Conservation (phyloP, 768 basidiomycete genomes). For the Suillus fuscotomentosus region DNA sequence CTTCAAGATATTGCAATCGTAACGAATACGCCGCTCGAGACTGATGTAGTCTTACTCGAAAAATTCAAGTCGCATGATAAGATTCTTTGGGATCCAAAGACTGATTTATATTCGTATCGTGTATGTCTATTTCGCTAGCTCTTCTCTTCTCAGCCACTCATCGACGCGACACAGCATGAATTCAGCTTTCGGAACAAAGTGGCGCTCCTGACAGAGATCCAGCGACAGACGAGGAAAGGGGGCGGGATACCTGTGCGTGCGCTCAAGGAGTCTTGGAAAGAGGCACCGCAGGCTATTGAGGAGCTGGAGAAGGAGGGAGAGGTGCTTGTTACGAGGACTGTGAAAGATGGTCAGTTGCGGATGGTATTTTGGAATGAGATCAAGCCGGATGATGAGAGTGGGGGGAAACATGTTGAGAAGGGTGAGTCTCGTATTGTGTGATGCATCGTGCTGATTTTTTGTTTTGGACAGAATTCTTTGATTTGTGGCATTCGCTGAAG, state of each 20-base stretch:
- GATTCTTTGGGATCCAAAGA: conserved; percentile 78
- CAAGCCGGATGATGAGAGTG: conserved; percentile 69
- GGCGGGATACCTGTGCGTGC: conserved; percentile 82
- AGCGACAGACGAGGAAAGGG: conserved; percentile 79
- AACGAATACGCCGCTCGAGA: conserved; percentile 74
- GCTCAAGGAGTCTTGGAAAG: conserved; percentile 90
- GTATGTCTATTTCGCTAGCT: conserved; percentile 37
- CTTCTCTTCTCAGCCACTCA: background rate
- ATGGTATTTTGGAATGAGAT: conserved; percentile 93
- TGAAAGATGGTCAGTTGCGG: conserved; percentile 77
- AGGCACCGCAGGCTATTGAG: conserved; percentile 79
- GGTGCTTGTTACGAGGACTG: conserved; percentile 81
- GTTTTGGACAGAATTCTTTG: conserved; percentile 66
- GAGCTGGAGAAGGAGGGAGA: conserved; percentile 90
- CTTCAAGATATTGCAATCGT: conserved; percentile 85
- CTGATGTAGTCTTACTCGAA: conserved; percentile 68
- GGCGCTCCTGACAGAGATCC: conserved; percentile 81
- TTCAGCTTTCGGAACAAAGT: conserved; percentile 84
- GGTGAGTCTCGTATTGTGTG: conserved; percentile 41
- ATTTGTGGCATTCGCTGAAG: conserved; percentile 82
- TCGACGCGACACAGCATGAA: conserved; percentile 58
- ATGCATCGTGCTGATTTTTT: conserved; percentile 9
- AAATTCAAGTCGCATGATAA: conserved; percentile 82
- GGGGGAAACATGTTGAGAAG: conserved; percentile 74
- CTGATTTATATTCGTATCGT: conserved; percentile 84